Percentiles rank a stretch among this genome's conserved stretches.
phyloP scores from a whole-genome alignment of 179 eudicot genomes.

The Beta macrorhiza region DNA sequence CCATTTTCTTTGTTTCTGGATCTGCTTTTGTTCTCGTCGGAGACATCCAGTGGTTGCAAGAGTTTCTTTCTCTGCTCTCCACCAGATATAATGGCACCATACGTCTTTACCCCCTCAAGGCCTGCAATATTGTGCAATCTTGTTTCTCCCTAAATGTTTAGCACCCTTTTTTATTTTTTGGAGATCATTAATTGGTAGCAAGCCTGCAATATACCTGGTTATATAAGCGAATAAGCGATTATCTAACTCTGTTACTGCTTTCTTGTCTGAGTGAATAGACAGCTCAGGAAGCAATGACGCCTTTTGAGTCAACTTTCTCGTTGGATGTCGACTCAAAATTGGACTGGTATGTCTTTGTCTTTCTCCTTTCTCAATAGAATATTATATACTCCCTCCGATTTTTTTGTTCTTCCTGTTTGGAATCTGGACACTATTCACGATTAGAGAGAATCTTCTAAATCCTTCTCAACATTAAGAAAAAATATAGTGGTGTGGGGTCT shows the following conservation, averaged over 20 bases:
- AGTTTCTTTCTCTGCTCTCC: neutral
- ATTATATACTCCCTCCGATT: neutral
- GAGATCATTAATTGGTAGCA: neutral
- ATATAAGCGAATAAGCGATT: conserved; percentile 11
- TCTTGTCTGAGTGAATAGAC: conserved; percentile 50
- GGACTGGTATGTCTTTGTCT: conserved; percentile 54
- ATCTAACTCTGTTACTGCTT: neutral
- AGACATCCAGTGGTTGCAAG: neutral
- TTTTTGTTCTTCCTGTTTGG: too few relatives aligned
- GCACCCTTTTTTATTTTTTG: neutral
- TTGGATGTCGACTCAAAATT: conserved; percentile 87
- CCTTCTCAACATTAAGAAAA: too few relatives aligned
- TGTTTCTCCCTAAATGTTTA: neutral
- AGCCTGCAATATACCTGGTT: conserved; percentile 10
- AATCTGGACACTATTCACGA: too few relatives aligned
- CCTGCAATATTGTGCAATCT: neutral
- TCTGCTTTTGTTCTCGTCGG: neutral
- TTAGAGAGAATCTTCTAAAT: too few relatives aligned
- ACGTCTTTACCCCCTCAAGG: neutral
- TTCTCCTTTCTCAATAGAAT: conserved; percentile 7
- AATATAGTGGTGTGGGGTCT: too few relatives aligned
- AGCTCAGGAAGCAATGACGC: conserved; percentile 97
- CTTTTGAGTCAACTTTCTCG: conserved; percentile 88
- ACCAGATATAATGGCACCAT: neutral
- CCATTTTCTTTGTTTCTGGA: neutral